A percentile compares a stretch with the other conserved stretches of the same genome.
Conservation (phyloP, 2,329 filamentous ascomycete genomes). For the Malbranchea zuffiana region DNA sequence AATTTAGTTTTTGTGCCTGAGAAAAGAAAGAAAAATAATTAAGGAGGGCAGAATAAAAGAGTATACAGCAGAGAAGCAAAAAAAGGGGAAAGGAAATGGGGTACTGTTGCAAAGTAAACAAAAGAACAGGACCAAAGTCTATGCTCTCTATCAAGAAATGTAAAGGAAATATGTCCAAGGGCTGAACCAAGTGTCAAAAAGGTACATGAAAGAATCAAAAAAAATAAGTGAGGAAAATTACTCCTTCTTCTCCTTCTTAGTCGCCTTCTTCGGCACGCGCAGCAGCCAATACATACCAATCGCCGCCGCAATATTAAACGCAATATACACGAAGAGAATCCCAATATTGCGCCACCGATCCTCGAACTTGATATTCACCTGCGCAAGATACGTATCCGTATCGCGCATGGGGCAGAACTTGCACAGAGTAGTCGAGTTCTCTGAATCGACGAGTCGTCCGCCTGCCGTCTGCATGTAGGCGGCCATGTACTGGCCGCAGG, state of each 20-base stretch:
- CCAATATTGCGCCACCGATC: conserved; percentile 60
- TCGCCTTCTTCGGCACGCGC: conserved; percentile 38
- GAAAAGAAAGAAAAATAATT: too few relatives aligned
- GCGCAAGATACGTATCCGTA: conserved; percentile 40
- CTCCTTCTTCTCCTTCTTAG: conserved; percentile 15
- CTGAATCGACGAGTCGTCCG: conserved; percentile 35
- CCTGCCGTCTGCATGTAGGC: conserved; percentile 28
- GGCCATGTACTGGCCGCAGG: conserved; percentile 45
- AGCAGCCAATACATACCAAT: conserved; percentile 53
- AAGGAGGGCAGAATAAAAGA: too few relatives aligned
- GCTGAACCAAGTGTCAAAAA: too few relatives aligned
- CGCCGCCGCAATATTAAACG: conserved; percentile 52
- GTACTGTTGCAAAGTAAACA: too few relatives aligned
- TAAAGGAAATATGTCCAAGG: too few relatives aligned
- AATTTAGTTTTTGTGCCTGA: too few relatives aligned
- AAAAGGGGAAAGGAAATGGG: too few relatives aligned
- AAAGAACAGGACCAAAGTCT: too few relatives aligned
- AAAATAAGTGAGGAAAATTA: too few relatives aligned
- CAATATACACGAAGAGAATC: conserved; percentile 55
- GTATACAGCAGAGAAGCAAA: too few relatives aligned
- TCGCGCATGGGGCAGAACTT: conserved; percentile 38
- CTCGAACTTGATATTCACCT: conserved; percentile 33
- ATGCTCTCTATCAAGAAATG: too few relatives aligned
- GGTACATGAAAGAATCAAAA: too few relatives aligned
- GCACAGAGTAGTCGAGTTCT: conserved; percentile 36